Evolutionary conservation across 2,329 filamentous ascomycete species (phyloP).

Genomic region (Fonsecaea erecta): DNA sequence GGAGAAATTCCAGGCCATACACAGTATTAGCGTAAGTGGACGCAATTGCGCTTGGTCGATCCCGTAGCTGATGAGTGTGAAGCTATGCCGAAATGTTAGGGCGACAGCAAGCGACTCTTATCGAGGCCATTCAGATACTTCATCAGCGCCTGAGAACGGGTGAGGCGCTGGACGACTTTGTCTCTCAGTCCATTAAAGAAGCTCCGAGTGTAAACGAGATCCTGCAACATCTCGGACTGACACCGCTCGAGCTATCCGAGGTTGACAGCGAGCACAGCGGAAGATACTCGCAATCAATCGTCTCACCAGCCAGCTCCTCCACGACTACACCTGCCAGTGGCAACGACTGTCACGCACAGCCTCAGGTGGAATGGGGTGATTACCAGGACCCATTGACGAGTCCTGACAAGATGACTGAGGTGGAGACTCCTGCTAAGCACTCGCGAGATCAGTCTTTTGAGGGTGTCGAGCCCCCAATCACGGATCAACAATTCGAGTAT

Average conservation of each 20-base stretch:
- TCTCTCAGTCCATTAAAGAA: not conserved
- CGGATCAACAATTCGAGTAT: not conserved
- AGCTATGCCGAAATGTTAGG: conserved; percentile 1
- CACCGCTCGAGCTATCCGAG: not conserved
- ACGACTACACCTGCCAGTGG: not conserved
- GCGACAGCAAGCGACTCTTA: not conserved
- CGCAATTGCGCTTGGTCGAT: not conserved
- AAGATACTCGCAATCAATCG: not conserved
- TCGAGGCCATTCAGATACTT: not conserved
- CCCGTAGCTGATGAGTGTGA: not conserved
- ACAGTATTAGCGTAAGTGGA: not conserved
- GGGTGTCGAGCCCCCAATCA: not conserved
- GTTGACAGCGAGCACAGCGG: not conserved
- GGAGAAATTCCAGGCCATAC: not conserved
- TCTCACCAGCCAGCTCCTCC: not conserved
- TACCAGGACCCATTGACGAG: not conserved
- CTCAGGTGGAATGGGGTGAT: not conserved
- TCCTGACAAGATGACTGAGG: not conserved
- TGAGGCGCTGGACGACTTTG: not conserved
- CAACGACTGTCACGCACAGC: not conserved
- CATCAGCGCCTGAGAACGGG: not conserved
- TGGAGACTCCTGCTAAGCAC: not conserved
- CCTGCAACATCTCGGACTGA: not conserved
- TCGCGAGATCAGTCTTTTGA: not conserved
- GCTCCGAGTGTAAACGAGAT: not conserved